These are phyloP conservation scores for Penicillium sp. DNA, from an alignment of 2,329 filamentous ascomycete species.

Conservation along the genomic window DNA sequence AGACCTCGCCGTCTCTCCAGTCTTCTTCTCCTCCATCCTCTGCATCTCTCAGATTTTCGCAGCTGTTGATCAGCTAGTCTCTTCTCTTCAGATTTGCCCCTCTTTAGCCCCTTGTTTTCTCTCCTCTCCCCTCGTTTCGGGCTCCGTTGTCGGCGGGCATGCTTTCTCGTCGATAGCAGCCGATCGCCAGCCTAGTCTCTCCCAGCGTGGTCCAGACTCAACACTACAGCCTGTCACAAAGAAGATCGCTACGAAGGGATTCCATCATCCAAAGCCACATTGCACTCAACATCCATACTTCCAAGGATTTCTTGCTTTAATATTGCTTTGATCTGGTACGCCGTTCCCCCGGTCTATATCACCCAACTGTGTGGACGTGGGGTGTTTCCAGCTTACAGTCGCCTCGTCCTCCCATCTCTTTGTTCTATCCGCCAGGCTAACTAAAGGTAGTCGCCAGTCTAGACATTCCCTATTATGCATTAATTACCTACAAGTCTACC, in stretches of 20 bases:
- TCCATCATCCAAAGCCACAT: neutral
- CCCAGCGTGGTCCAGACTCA: slow-evolving; percentile 16
- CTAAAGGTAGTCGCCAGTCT: neutral
- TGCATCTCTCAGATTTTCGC: neutral
- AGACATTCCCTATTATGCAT: slow-evolving; percentile 20
- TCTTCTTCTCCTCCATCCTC: slow-evolving; percentile 4
- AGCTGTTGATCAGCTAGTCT: slow-evolving; percentile 16
- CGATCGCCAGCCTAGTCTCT: slow-evolving; percentile 17
- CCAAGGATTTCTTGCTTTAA: neutral
- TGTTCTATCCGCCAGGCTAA: slow-evolving; percentile 8
- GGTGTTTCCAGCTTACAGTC: slow-evolving; percentile 1
- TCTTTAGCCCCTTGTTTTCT: slow-evolving; percentile 9
- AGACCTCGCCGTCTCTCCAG: slow-evolving; percentile 2
- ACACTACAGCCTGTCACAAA: slow-evolving; percentile 14
- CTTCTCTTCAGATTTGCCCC: slow-evolving; percentile 6
- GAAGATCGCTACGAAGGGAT: slow-evolving; percentile 1
- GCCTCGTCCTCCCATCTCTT: neutral
- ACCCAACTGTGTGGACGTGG: neutral
- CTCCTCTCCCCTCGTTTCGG: neutral
- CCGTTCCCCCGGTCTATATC: neutral
- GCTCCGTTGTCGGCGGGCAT: slow-evolving; percentile 2
- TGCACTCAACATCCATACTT: neutral
- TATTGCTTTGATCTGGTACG: slow-evolving; percentile 6
- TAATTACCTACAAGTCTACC: slow-evolving; percentile 7
- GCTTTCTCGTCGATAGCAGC: slow-evolving; percentile 15